Evolutionary conservation across 208 protist species (phyloP), one percentile per base, ranked within the genome.

Genomic region (Leishmania mexicana): DNA sequence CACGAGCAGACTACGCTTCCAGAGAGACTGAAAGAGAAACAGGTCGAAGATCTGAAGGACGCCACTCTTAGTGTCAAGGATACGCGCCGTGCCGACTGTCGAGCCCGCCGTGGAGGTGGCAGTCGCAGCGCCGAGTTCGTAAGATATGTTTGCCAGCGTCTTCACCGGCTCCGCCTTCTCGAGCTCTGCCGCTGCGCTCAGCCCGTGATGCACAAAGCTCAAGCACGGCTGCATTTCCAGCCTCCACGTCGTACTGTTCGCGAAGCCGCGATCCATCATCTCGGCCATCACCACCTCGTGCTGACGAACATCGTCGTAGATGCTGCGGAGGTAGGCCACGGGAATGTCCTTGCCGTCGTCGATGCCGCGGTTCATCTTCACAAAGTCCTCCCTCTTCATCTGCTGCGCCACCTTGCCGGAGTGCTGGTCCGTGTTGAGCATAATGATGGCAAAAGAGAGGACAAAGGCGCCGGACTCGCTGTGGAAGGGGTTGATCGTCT

Each of bases 401-500:
- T 98, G 98, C 40, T 97, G 95, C 45, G 93, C 90, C 42, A 99
- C 89, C 78, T 96, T 94, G 38, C 96, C 94, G 19, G 94, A 99
- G 88, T 99, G 99, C 79, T 98, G 91, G 85, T 99, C 99, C 0
- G 99, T 99, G 89, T 99, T 99, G n/a, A 99, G 95, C 98, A 99
- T 99, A 75, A 99, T 99, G 67, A 99, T 97, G 35, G 98, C 96
- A 86, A 99, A 99, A 19, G 99, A 98, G 5, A 99, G 92, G 68
- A 99, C 90, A 88, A 97, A 98, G 15, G 95, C 94, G 17, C 90
- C 94, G 53, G 90, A 90, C 35, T 95, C 86, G 79, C 85, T 92
- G 73, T 86, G 86, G 74, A 98, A 98, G 1, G 95, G 95, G 81
- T 98, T 98, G 58, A 88, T 72, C n/a, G 62, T 51, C 58, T 75